Base-by-base conservation (phyloP, 805 yeast species). In the Danielia reshetovae region DNA sequence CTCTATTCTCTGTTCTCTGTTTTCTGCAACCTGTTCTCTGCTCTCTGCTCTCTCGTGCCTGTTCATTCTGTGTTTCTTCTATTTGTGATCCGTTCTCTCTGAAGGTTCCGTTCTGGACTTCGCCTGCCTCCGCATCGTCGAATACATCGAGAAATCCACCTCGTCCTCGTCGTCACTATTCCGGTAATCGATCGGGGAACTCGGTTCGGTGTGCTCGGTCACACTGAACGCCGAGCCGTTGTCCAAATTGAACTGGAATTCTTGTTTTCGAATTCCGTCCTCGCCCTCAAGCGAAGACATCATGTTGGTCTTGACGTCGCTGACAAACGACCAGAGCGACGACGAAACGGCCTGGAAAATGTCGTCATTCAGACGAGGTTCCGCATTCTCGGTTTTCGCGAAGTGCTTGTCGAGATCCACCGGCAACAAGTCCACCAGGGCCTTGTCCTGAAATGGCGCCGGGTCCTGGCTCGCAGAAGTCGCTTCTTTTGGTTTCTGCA, bases 251-350 rank as follows among this genome's bases (percentile, higher is more conserved):
- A 7, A 19, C 22, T 7, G 9, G 9, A 9, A 9, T 10, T 26
- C 29, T 14, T 14, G 7, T 27, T 27, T 17, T 4, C 14, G 12
- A 11, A 14, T 16, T 16, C n/a, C 13, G 13, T 15, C 18, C 11
- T 16, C 13, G 3, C 34, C 41, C 13, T 38, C 30, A 28, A 43
- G 30, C 9, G 46, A 17, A 4, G 48, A 27, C 4, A 30, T 34
- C 42, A 43, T 40, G 15, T 43, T 43, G 15, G 36, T 24, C 26
- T 62, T 63, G 12, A 68, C 63, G 34, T 67, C 72, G 39, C 60
- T 64, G 15, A 68, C 68, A 48, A 68, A 67, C 4, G 68, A 44
- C 72, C 72, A 67, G 12, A 68, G 55, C 9, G 68, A 62, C 12
- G 61, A 49, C 7, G 70, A 60, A 3, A 67, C 72, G 4, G 60